phyloP scores from a whole-genome alignment of 2,329 filamentous ascomycete genomes.

The Aspergillus ochraceoroseus region DNA sequence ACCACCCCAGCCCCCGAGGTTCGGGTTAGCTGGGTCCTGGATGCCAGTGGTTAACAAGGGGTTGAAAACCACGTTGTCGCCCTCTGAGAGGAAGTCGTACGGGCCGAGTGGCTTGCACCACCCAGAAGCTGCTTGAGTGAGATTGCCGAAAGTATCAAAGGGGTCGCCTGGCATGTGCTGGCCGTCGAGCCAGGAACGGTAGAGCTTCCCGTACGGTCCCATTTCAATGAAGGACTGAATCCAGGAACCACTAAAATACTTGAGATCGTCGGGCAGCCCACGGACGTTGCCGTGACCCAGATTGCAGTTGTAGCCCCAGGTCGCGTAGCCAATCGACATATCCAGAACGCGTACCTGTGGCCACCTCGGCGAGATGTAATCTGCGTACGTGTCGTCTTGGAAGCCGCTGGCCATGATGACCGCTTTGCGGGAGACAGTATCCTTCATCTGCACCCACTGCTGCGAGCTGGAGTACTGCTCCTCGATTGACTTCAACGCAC shows the following conservation, averaged over 20 bases:
- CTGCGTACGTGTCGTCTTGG: constrained; percentile 4
- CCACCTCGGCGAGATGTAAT: constrained; percentile 4
- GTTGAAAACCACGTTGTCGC: constrained; percentile 7
- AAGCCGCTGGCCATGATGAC: constrained; percentile 5
- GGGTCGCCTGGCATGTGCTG: constrained; percentile 1
- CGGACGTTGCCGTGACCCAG: background rate
- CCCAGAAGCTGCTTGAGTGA: background rate
- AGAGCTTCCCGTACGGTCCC: background rate
- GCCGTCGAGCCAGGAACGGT: constrained; percentile 7
- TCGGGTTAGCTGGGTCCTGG: constrained; percentile 2
- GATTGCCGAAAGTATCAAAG: background rate
- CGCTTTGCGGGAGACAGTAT: background rate
- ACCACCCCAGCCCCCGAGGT: constrained; percentile 4
- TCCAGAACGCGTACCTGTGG: background rate
- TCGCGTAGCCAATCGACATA: background rate
- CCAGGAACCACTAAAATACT: constrained; percentile 5
- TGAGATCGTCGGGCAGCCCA: background rate
- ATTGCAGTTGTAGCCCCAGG: constrained; percentile 5
- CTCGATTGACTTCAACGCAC: constrained; percentile 6
- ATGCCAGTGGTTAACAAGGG: constrained; percentile 2
- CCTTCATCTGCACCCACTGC: background rate
- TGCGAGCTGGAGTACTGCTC: background rate
- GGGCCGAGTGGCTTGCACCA: background rate
- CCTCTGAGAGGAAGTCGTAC: constrained; percentile 6
- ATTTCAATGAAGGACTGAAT: background rate